Evolutionary conservation across 2,329 filamentous ascomycete genomes (phyloP).

Genomic region (Alternaria gansuensis): DNA sequence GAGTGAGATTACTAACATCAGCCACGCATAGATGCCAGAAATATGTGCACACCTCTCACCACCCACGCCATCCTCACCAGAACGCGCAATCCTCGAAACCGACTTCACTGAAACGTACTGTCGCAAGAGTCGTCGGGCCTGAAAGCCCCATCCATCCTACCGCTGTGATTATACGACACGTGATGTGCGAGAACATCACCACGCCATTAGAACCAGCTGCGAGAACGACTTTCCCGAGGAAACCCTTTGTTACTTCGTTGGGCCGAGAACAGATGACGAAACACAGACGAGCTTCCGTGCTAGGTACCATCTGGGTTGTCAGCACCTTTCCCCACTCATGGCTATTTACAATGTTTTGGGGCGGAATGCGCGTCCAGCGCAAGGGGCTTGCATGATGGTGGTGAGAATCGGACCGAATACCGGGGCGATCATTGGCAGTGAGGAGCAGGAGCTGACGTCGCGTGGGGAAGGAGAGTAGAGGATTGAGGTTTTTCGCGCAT

Average conservation of each 20-base stretch:
- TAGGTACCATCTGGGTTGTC: background rate
- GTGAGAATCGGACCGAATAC: slow-evolving; percentile 6
- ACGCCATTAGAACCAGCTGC: background rate
- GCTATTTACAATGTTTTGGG: background rate
- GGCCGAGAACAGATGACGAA: background rate
- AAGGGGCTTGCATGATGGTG: slow-evolving; percentile 4
- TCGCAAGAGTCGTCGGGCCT: slow-evolving; percentile 20
- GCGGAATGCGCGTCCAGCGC: slow-evolving; percentile 1
- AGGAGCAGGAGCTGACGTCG: background rate
- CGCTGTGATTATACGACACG: background rate
- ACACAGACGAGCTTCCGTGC: background rate
- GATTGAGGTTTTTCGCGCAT: slow-evolving; percentile 1
- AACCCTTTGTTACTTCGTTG: background rate
- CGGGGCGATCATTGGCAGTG: slow-evolving; percentile 1
- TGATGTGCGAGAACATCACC: background rate
- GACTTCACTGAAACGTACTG: slow-evolving; percentile 43
- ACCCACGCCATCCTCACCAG: slow-evolving; percentile 18
- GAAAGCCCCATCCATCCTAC: background rate
- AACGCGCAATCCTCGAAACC: slow-evolving; percentile 37
- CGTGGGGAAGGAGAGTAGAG: background rate
- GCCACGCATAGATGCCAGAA: slow-evolving; percentile 34
- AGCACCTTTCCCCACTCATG: slow-evolving; percentile 3
- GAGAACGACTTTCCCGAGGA: background rate
- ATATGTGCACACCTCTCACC: slow-evolving; percentile 33
- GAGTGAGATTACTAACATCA: slow-evolving; percentile 12